phyloP scores from a whole-genome alignment of 768 basidiomycete species.

The Phylloporus sp. region DNA sequence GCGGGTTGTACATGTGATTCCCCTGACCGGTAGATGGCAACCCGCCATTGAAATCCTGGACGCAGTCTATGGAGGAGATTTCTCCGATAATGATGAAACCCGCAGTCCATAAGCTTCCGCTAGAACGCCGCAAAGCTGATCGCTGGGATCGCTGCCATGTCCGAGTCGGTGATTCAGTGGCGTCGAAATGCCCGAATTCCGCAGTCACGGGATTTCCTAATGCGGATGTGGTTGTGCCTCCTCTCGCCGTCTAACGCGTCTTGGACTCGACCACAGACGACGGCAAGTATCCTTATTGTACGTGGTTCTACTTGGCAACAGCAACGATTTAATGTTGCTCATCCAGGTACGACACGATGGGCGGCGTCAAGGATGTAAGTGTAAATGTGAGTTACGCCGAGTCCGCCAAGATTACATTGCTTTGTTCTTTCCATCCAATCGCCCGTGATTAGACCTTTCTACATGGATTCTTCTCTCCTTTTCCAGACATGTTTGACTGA shows the following conservation, averaged over 20 bases:
- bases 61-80: no score
- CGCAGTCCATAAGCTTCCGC: no score
- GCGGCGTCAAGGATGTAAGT: conserved; percentile 24
- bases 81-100: no score
- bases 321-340: neutral
- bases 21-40: no score
- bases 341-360: conserved; percentile 17
- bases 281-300: conserved; percentile 4
- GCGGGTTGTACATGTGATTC: no score
- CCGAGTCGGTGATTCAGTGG: neutral
- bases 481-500: conserved; percentile 28
- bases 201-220: conserved; percentile 11
- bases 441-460: conserved; percentile 8
- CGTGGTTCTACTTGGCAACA: conserved; percentile 1
- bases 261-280: conserved; percentile 2
- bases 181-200: neutral
- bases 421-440: conserved; percentile 2
- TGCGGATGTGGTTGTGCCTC: neutral
- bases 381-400: conserved; percentile 27
- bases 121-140: no score
- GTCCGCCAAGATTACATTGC: conserved; percentile 18
- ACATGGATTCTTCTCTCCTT: conserved; percentile 15
- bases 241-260: neutral
- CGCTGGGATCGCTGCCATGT: neutral
- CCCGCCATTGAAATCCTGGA: no score